A percentile compares a stretch with the other conserved stretches of the same genome.
phyloP scores from a whole-genome alignment of 2,329 filamentous ascomycete species.

The Fusarium luffae region DNA sequence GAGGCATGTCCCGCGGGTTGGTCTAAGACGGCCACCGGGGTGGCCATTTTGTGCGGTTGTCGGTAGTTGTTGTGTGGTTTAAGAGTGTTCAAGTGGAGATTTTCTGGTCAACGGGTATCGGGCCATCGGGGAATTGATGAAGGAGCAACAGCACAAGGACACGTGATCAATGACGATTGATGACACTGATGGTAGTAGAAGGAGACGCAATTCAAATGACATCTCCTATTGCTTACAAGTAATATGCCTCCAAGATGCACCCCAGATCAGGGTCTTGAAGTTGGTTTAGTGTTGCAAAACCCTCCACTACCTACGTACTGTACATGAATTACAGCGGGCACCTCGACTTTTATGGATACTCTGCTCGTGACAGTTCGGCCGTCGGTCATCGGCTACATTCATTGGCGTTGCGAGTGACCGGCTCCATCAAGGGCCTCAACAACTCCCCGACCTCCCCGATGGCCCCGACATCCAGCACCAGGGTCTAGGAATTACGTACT shows the following conservation, averaged over 20 bases:
- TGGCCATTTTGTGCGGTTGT: conserved; percentile 37
- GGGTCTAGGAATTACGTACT: conserved; percentile 26
- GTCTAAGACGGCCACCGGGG: conserved; percentile 37
- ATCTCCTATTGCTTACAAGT: background rate
- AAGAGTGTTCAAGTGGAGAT: conserved; percentile 3
- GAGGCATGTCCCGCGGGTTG: conserved; percentile 13
- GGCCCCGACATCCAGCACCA: conserved; percentile 33
- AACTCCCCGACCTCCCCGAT: conserved; percentile 42
- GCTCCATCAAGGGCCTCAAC: conserved; percentile 23
- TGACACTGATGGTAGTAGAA: background rate
- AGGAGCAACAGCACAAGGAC: background rate
- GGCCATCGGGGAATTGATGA: conserved; percentile 13
- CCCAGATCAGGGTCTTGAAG: conserved; percentile 11
- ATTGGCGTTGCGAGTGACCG: conserved; percentile 22
- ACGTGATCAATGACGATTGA: background rate
- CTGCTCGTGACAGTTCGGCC: conserved; percentile 16
- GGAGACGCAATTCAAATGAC: background rate
- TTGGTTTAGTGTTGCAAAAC: conserved; percentile 25
- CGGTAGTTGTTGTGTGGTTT: conserved; percentile 27
- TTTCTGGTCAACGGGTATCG: conserved; percentile 27
- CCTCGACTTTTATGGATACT: background rate
- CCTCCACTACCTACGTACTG: conserved; percentile 5
- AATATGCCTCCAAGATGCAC: background rate
- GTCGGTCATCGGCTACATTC: conserved; percentile 36
- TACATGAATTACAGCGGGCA: background rate